Evolutionary conservation across 23 red algal species (phyloP), one percentile per base, ranked within the genome.

Genomic region (Chondrus crispus): DNA sequence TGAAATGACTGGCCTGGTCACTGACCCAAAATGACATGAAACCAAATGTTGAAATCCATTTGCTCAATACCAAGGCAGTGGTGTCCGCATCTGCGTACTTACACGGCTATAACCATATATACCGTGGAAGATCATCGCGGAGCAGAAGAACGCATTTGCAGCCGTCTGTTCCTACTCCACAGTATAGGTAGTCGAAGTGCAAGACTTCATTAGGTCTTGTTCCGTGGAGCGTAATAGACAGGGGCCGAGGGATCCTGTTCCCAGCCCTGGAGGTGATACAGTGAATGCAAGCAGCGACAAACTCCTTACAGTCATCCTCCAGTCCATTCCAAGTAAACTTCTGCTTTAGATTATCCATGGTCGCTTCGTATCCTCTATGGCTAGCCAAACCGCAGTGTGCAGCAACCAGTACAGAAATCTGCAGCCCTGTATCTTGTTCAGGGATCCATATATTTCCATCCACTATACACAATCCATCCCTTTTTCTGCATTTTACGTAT

Each of bases 101-200:
- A 48, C 4, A 46, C 44, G 28, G 71, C 5, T 8, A 4, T 5
- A 76, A 38, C 71, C 71, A 76, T 43, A 40, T 76, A 38, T 40
- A 48, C 24, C 11, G 24, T 26, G 11, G 28, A 43, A 76, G 7
- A 5, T 76, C 44, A 38, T 76, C 71, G 30, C 7, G 37, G 4
- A 76, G 28, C 44, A 76, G 4, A 6, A 76, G 5, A 43, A 76
- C 28, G 39, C 19, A 76, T 38, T 40, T 76, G 39, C 33, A 40
- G 4, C 7, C 24, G 39, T 48, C 44, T 8, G 24, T 48, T 42
- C 44, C 71, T 37, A 48, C 7, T 76, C 78, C 78, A 4, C 5
- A 55, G 78, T 82, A 82, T 36, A 82, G 52, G 78, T 35, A 82
- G 40, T 60, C 47, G 24, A 62, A 53, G 26, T 82, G 47, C 32